These are phyloP conservation scores for Aspergillus sclerotioniger DNA, from an alignment of 495 filamentous ascomycete species.

Conservation along the genomic window DNA sequence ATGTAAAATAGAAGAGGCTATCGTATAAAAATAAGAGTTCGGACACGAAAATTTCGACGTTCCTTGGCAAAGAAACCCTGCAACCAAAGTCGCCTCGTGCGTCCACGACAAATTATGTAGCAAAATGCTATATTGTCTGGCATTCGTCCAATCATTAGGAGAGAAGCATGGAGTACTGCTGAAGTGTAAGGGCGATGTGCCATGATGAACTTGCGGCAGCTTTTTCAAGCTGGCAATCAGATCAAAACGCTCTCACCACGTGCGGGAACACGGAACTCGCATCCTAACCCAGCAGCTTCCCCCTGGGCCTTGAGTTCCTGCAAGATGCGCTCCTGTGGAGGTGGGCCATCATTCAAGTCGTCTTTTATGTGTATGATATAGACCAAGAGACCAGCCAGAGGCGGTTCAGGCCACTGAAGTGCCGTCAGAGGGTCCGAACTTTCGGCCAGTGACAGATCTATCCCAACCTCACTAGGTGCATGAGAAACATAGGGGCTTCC, in stretches of 20 bases:
- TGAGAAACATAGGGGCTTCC: background rate
- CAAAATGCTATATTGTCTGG: no score
- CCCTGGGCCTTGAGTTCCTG: constrained; percentile 62
- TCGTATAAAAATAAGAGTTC: no score
- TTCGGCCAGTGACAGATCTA: constrained; percentile 13
- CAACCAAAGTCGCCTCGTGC: no score
- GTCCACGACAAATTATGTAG: no score
- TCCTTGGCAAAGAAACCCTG: no score
- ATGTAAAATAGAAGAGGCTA: background rate
- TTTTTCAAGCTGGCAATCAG: constrained; percentile 20
- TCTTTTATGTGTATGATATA: constrained; percentile 88
- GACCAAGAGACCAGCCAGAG: constrained; percentile 55
- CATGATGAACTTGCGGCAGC: background rate
- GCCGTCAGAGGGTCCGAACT: constrained; percentile 9
- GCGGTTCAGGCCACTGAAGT: constrained; percentile 20
- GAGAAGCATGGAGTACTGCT: background rate
- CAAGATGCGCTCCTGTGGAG: constrained; percentile 64
- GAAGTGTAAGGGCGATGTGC: background rate
- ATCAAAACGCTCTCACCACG: constrained; percentile 50
- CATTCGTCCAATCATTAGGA: no score
- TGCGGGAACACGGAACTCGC: constrained; percentile 69
- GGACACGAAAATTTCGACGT: no score
- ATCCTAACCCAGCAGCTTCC: constrained; percentile 62
- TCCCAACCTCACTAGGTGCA: constrained; percentile 13
- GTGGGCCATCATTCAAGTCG: constrained; percentile 60